Evolutionary conservation across 2,329 filamentous ascomycete genomes (phyloP), one percentile per base, ranked within the genome.

Genomic region (Tricladium varicosporioides): DNA sequence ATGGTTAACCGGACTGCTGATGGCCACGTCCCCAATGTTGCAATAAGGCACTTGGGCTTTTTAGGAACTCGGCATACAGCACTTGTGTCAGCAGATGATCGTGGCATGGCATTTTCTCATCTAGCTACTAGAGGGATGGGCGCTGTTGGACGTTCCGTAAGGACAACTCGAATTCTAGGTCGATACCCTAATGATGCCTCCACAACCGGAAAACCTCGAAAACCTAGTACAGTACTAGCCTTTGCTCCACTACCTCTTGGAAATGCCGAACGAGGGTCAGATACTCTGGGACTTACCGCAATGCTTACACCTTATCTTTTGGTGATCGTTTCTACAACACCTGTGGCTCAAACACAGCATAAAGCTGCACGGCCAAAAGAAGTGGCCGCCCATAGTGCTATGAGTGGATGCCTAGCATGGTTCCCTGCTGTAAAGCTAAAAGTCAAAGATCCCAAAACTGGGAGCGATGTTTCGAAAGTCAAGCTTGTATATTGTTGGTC

Each of bases 401-500:
- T 99, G 81, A 97, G 90, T 50, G 95, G 93, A 2, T 96, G 93
- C 66, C 75, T 99, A 50, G 92, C 94, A 33, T 99, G 94, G 94
- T 99, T 99, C 70, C 94, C 94, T 1, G 92, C 92, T 1, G 94
- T 99, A 47, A 94, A 90, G 69, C 78, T 99, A 45, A 97, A 97
- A 72, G 83, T 84, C 14, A 82, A 85, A 9, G 86, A 91, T 60
- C 77, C 83, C 1, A 79, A 82, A 48, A 84, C 83, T 0, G 85
- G 84, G 5, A 88, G 85, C 65, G 82, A 86, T 7, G 80, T 87
- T 9, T 92, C 90, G 15, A 88, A 86, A 68, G 89, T 88, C 40
- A 97, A 99, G 72, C 81, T 99, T 15, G 93, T 91, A 0, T 99
- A 99, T 75, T 97, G 92, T 73, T 99, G 94, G 94, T 97, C 94